Percentiles rank a stretch among this genome's conserved stretches.
Conservation (phyloP, 192 early-diverging fungal genomes). For the Coemansia aciculifera region DNA sequence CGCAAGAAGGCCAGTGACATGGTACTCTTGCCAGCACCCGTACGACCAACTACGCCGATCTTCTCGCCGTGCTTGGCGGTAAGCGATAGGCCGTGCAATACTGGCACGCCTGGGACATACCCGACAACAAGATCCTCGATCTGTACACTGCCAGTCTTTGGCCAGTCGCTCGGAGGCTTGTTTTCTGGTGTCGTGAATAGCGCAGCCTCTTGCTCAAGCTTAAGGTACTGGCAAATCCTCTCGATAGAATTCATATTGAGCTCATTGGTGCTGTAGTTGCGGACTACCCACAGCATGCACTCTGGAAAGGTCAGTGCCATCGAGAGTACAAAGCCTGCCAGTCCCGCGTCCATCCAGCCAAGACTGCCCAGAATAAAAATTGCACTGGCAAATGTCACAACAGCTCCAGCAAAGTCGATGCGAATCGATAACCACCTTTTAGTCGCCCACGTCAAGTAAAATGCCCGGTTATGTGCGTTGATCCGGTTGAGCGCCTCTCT, state of each 20-base stretch:
- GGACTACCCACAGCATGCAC: slow-evolving; percentile 76
- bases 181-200: slow-evolving; percentile 56
- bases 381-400: slow-evolving; percentile 69
- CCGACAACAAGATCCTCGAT: slow-evolving; percentile 69
- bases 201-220: slow-evolving; percentile 75
- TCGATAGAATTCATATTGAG: slow-evolving; percentile 86
- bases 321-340: slow-evolving; percentile 81
- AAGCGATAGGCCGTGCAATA: slow-evolving; percentile 76
- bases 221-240: slow-evolving; percentile 77
- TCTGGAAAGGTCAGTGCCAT: slow-evolving; percentile 82
- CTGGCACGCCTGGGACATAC: slow-evolving; percentile 74
- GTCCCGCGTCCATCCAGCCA: slow-evolving; percentile 70
- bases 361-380: slow-evolving; percentile 60
- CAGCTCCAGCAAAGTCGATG: slow-evolving; percentile 70
- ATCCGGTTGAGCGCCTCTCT: slow-evolving; percentile 59
- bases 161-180: slow-evolving; percentile 62
- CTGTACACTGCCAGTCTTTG: slow-evolving; percentile 65
- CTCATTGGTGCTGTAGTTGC: slow-evolving; percentile 75
- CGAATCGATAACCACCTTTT: slow-evolving; percentile 87
- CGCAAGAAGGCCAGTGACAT: slow-evolving; percentile 73
- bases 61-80: slow-evolving; percentile 68
- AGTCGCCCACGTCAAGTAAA: slow-evolving; percentile 77
- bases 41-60: slow-evolving; percentile 88
- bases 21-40: slow-evolving; percentile 79
- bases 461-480: slow-evolving; percentile 79